Evolutionary conservation across 2,329 filamentous ascomycete species (phyloP).

Genomic region (Talaromyces sp.): DNA sequence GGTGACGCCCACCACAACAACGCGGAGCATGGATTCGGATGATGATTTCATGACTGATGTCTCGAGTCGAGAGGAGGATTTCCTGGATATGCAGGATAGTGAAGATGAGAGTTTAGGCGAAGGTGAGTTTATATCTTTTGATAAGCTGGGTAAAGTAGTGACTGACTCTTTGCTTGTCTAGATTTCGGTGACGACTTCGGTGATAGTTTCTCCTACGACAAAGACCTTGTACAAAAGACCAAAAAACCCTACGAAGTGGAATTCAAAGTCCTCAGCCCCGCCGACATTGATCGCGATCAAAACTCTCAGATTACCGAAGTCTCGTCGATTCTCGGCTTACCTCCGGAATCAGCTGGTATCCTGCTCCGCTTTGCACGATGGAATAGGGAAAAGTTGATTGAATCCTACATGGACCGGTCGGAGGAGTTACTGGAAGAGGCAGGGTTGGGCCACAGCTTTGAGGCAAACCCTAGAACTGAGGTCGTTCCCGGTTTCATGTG

Average conservation of each 20-base stretch:
- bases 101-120: conserved; percentile 60
- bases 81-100: conserved; percentile 65
- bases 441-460: conserved; percentile 67
- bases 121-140: conserved; percentile 25
- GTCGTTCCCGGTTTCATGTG: conserved; percentile 74
- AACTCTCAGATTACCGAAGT: conserved; percentile 84
- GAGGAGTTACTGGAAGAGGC: conserved; percentile 78
- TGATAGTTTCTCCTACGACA: conserved; percentile 62
- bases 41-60: conserved; percentile 86
- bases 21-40: conserved; percentile 81
- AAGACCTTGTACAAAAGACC: conserved; percentile 67
- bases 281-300: conserved; percentile 80
- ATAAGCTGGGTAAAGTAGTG: neutral
- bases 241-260: conserved; percentile 78
- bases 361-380: conserved; percentile 84
- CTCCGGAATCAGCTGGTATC: conserved; percentile 85
- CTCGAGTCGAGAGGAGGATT: conserved; percentile 66
- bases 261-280: conserved; percentile 74
- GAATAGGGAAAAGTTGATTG: conserved; percentile 94
- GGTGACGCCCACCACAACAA: conserved; percentile 41
- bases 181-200: conserved; percentile 60
- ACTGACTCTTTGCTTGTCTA: conserved; percentile 20
- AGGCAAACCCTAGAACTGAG: conserved; percentile 64
- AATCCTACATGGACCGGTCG: conserved; percentile 90
- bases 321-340: conserved; percentile 83